Conservation (phyloP, 2,329 filamentous ascomycete genomes). For the Clonostachys solani region DNA sequence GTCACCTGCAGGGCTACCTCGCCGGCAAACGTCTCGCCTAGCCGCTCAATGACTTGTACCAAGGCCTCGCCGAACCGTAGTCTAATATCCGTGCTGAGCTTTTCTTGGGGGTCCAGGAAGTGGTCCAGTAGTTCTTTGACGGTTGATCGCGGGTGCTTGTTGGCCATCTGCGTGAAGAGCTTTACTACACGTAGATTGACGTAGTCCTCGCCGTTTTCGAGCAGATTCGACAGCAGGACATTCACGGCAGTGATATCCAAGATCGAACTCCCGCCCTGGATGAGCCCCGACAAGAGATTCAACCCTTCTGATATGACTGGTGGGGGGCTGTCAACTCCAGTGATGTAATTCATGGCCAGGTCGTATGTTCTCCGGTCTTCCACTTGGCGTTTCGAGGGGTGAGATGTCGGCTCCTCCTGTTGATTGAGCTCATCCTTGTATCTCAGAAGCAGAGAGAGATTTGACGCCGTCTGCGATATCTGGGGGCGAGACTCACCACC, state of each 20-base stretch:
- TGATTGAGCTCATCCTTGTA: slow-evolving; percentile 52
- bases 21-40: slow-evolving; percentile 51
- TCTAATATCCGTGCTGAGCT: slow-evolving; percentile 55
- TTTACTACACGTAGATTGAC: slow-evolving; percentile 66
- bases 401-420: slow-evolving; percentile 24
- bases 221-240: slow-evolving; percentile 58
- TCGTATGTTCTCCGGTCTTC: slow-evolving; percentile 60
- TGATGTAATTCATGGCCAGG: slow-evolving; percentile 61
- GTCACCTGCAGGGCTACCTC: slow-evolving; percentile 46
- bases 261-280: slow-evolving; percentile 49
- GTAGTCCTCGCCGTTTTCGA: slow-evolving; percentile 66
- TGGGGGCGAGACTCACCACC: slow-evolving; percentile 29
- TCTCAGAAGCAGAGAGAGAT: slow-evolving; percentile 49
- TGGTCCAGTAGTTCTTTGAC: slow-evolving; percentile 60
- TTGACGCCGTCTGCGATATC: slow-evolving; percentile 48
- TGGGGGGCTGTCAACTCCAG: slow-evolving; percentile 54
- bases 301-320: slow-evolving; percentile 65
- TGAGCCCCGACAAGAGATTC: slow-evolving; percentile 53
- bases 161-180: slow-evolving; percentile 57
- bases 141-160: slow-evolving; percentile 58
- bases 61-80: slow-evolving; percentile 67
- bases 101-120: slow-evolving; percentile 61
- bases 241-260: slow-evolving; percentile 64
- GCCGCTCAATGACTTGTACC: slow-evolving; percentile 57
- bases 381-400: slow-evolving; percentile 40